Conservation (phyloP, 371 early-diverging fungal species). For the Syncephalis plumigaleata region DNA sequence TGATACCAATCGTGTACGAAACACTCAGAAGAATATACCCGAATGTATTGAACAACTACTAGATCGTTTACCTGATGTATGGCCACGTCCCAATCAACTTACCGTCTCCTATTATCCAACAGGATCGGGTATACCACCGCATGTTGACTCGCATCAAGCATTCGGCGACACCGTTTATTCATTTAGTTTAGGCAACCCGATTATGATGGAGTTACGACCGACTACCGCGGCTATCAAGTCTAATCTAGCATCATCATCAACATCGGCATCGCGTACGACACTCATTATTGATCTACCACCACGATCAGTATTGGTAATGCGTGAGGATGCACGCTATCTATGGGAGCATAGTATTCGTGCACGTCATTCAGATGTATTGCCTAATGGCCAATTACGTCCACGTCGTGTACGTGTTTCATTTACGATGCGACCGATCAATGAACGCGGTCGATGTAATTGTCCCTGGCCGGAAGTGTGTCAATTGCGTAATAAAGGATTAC, state of each 20-base stretch:
- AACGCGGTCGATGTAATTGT: conserved; percentile 5
- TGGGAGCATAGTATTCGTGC: conserved; percentile 10
- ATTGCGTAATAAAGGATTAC: too few relatives aligned
- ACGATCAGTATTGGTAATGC: conserved; percentile 5
- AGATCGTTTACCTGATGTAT: neutral
- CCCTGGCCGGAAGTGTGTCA: neutral
- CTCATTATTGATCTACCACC: conserved; percentile 3
- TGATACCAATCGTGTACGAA: conserved; percentile 4
- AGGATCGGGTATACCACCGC: conserved; percentile 12
- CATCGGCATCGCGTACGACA: neutral
- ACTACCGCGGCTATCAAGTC: too few relatives aligned
- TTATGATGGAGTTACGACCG: conserved; percentile 7
- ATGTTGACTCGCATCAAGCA: conserved; percentile 8
- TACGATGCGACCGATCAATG: conserved; percentile 6
- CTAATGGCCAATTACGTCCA: conserved; percentile 6
- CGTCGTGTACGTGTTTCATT: conserved; percentile 7
- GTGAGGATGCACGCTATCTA: conserved; percentile 5
- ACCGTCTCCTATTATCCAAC: conserved; percentile 8
- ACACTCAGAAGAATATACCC: neutral
- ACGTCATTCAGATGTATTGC: conserved; percentile 7
- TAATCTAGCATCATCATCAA: conserved; percentile 1
- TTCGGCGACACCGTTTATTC: conserved; percentile 5
- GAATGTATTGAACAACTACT: conserved; percentile 2
- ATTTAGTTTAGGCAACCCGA: conserved; percentile 5
- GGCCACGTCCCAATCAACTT: conserved; percentile 6